phyloP scores from a whole-genome alignment of 2,329 filamentous ascomycete genomes.

The Amauroascus verrucosus region DNA sequence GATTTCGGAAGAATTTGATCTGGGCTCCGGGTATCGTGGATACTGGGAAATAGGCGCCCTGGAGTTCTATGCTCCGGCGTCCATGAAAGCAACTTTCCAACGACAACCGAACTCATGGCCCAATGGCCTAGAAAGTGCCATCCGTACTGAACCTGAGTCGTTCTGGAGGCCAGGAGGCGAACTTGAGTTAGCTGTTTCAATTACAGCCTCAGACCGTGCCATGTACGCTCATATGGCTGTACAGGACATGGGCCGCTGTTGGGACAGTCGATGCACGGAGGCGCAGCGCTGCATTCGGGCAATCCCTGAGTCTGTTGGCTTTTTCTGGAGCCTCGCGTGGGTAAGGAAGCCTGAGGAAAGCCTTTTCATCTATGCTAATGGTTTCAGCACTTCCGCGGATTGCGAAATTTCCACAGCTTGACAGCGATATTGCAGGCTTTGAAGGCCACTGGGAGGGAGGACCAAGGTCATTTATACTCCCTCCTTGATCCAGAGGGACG shows the following conservation, averaged over 20 bases:
- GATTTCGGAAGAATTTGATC: not conserved
- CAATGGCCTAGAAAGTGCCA: not conserved
- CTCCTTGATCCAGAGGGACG: not conserved
- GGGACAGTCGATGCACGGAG: not conserved
- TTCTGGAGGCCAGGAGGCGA: not conserved
- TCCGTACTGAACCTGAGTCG: not conserved
- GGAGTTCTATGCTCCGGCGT: not conserved
- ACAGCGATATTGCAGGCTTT: constrained; percentile 1
- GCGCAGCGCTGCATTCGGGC: not conserved
- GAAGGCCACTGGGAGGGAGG: not conserved
- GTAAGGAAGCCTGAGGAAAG: not conserved
- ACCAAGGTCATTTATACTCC: not conserved
- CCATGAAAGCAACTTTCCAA: not conserved
- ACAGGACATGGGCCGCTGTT: constrained; percentile 1
- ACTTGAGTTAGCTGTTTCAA: constrained; percentile 1
- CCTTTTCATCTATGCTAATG: not conserved
- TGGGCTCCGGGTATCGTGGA: not conserved
- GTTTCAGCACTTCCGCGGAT: not conserved
- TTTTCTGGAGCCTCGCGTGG: not conserved
- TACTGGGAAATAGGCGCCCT: not conserved
- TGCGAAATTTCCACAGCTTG: constrained; percentile 6
- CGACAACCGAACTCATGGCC: not conserved
- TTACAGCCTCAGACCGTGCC: constrained; percentile 1
- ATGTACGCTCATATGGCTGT: not conserved
- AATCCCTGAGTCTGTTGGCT: not conserved